Base-by-base conservation (phyloP, 73 alveolate genomes). In the Durusdinium trenchii region DNA sequence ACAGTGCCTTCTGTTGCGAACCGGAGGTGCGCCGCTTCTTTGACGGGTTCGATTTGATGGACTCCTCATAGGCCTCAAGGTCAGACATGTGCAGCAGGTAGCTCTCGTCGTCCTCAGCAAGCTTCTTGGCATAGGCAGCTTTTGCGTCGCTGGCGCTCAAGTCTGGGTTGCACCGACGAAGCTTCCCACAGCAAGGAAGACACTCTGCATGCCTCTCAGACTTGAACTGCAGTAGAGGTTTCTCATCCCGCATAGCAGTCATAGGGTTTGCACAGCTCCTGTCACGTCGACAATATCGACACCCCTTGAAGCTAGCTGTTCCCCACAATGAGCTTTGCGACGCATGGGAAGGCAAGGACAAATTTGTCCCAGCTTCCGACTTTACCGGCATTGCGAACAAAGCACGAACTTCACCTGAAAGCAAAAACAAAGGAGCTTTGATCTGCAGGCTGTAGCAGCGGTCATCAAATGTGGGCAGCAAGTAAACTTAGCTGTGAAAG, bases 241-340 rank as follows among this genome's bases (percentile, higher is more conserved):
- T 40, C 32, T 26, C 60, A 0, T 3, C 64, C 0, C 64, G 1
- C 2, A 40, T 14, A 7, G 42, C 0, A 3, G 5, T 52, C 0
- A 75, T 0, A 0, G 90, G 90, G 67, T 43, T 79, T 0, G 90
- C 64, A 40, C 20, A 45, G 42, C 64, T 1, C 6, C 90, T 35
- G 3, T 38, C 16, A 16, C 86, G 2, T 12, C 86, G 86, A 45
- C 86, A 75, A 28, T 35, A 75, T 2, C 45, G 38, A 45, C 86
- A 75, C 54, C 86, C 86, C 51, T 6, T 35, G 86, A 75, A 73
- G 51, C n/a, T n/a, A n/a, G n/a, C n/a, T n/a, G n/a, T n/a, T n/a
- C n/a, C n/a, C n/a, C n/a, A n/a, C n/a, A n/a, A n/a, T n/a, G n/a
- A n/a, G n/a, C n/a, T n/a, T n/a, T n/a, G n/a, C n/a, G n/a, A n/a